A percentile compares a stretch with the other conserved stretches of the same genome.
phyloP scores from a whole-genome alignment of 2,329 filamentous ascomycete species.

The Calonectria naviculata region DNA sequence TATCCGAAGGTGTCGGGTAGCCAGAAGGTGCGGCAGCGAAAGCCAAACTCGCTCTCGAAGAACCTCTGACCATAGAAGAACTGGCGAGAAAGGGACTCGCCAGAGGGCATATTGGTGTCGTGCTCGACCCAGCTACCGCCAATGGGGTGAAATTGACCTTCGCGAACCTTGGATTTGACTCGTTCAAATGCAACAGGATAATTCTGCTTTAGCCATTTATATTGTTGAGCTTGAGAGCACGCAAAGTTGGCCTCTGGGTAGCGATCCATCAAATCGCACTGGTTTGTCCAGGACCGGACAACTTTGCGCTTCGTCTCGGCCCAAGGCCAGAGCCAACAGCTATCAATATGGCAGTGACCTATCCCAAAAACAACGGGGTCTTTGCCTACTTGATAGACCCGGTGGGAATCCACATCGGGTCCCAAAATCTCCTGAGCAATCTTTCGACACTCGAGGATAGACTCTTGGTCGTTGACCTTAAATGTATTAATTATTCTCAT shows the following conservation, averaged over 20 bases:
- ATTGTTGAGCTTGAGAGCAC: conserved; percentile 95
- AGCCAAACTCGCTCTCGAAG: conserved; percentile 92
- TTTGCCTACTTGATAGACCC: conserved; percentile 83
- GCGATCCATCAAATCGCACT: conserved; percentile 93
- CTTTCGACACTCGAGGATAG: conserved; percentile 82
- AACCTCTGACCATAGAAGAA: conserved; percentile 96
- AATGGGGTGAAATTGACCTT: conserved; percentile 92
- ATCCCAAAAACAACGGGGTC: conserved; percentile 86
- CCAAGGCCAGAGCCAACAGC: conserved; percentile 98
- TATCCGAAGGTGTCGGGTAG: conserved; percentile 98
- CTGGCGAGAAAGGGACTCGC: conserved; percentile 92
- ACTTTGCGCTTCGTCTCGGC: conserved; percentile 98
- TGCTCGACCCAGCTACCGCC: conserved; percentile 99
- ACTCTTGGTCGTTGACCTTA: conserved; percentile 81
- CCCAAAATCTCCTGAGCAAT: conserved; percentile 89
- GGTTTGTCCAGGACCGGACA: conserved; percentile 94
- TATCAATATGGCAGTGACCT: conserved; percentile 98
- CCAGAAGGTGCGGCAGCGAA: conserved; percentile 94
- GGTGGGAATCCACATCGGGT: conserved; percentile 80
- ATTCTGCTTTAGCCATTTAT: conserved; percentile 93
- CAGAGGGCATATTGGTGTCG: conserved; percentile 96
- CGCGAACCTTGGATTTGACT: conserved; percentile 90
- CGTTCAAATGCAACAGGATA: conserved; percentile 92
- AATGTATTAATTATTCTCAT: conserved; percentile 93
- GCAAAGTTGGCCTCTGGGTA: conserved; percentile 95